A percentile compares a stretch with the other conserved stretches of the same genome.
These are phyloP conservation scores for Metschnikowia corniflorae DNA, from an alignment of 805 yeast species.

Conservation along the genomic window DNA sequence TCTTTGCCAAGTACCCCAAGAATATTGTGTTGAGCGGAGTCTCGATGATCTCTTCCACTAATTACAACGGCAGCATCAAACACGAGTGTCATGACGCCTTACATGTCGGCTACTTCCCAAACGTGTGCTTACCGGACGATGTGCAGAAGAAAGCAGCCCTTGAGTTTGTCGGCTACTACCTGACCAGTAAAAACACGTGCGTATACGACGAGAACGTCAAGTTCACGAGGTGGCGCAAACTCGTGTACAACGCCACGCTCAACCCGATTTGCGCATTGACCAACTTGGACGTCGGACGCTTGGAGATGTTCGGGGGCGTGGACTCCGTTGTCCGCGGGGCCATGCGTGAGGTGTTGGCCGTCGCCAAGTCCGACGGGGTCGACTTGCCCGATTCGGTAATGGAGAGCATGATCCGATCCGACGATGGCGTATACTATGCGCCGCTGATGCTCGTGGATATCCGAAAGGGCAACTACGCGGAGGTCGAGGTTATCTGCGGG, in stretches of 20 bases:
- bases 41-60: constrained; percentile 33
- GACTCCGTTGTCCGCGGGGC: constrained; percentile 19
- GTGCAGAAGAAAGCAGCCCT: constrained; percentile 33
- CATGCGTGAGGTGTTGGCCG: constrained; percentile 22
- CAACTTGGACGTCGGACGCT: constrained; percentile 55
- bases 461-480: constrained; percentile 36
- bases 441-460: constrained; percentile 42
- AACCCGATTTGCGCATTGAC: constrained; percentile 62
- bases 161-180: constrained; percentile 45
- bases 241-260: constrained; percentile 65
- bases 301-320: constrained; percentile 21
- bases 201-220: constrained; percentile 43
- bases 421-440: constrained; percentile 34
- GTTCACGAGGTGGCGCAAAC: constrained; percentile 59
- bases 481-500: constrained; percentile 39
- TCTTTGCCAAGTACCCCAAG: constrained; percentile 30
- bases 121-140: constrained; percentile 30
- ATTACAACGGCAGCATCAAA: constrained; percentile 23
- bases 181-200: constrained; percentile 40
- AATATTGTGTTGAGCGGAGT: constrained; percentile 37
- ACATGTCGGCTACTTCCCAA: constrained; percentile 28
- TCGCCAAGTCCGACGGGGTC: constrained; percentile 26
- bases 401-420: constrained; percentile 22
- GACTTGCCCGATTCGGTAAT: constrained; percentile 18
- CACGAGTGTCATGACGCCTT: constrained; percentile 27